A percentile compares a stretch with the other conserved stretches of the same genome.
Conservation (phyloP, 148 eudicot genomes). For the Cornus suecica region DNA sequence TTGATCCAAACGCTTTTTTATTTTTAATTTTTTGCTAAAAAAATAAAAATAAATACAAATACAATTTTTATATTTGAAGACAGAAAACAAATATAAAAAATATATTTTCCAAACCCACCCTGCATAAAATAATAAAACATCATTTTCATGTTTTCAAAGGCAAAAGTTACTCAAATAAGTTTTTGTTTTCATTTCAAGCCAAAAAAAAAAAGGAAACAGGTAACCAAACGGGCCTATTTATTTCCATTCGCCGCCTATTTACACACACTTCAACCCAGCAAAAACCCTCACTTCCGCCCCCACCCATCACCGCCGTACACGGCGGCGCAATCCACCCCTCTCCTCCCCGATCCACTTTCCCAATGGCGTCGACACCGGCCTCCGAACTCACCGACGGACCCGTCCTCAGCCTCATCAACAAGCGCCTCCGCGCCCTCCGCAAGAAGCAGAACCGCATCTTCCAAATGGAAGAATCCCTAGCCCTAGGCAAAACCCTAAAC, state of each 20-base stretch:
- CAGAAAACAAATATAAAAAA: no score
- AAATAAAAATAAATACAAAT: no score
- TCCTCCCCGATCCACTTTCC: not conserved
- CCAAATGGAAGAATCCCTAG: slow-evolving; percentile 62
- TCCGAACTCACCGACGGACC: slow-evolving; percentile 58
- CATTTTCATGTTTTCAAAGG: no score
- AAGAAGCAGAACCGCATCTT: slow-evolving; percentile 70
- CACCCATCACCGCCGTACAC: slow-evolving; percentile 12
- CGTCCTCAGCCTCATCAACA: slow-evolving; percentile 63
- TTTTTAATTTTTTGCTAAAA: no score
- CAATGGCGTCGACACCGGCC: slow-evolving; percentile 27
- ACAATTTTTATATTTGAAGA: no score
- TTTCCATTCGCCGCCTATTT: not conserved
- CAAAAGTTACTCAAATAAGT: no score
- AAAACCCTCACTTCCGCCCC: slow-evolving; percentile 14
- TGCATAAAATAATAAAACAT: no score
- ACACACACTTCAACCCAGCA: slow-evolving; percentile 5
- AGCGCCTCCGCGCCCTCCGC: slow-evolving; percentile 75
- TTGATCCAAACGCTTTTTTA: no score
- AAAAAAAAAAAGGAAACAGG: no score
- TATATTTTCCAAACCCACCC: no score
- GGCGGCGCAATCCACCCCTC: slow-evolving; percentile 12
- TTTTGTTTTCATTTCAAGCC: no score
- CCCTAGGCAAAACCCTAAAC: slow-evolving; percentile 66
- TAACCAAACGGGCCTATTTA: no score